Evolutionary conservation across 257 asterid genomes (phyloP).

Genomic region (Fraxinus pennsylvanica): DNA sequence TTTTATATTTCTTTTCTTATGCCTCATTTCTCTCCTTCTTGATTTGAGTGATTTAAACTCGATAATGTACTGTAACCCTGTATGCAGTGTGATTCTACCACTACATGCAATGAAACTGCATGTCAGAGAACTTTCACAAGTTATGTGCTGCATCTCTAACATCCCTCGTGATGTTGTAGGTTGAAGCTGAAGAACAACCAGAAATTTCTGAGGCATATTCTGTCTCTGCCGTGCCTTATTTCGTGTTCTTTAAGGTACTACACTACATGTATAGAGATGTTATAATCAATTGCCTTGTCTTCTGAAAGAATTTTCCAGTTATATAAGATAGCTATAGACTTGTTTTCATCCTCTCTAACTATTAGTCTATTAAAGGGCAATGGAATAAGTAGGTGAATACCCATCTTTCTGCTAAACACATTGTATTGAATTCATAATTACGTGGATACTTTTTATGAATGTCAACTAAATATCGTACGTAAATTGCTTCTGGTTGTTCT

Average conservation of each 20-base stretch:
- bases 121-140: not conserved
- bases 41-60: not conserved
- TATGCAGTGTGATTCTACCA: not conserved
- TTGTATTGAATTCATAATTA: not conserved
- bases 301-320: not conserved
- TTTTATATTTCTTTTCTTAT: not conserved
- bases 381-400: not conserved
- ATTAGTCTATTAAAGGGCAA: not conserved
- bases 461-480: not conserved
- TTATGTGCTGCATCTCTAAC: slow-evolving; percentile 14
- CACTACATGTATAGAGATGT: not conserved
- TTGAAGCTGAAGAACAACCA: slow-evolving; percentile 97
- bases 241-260: slow-evolving; percentile 83
- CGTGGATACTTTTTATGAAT: not conserved
- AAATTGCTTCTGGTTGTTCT: not conserved
- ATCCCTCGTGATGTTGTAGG: slow-evolving; percentile 48
- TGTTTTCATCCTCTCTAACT: not conserved
- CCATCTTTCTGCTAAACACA: not conserved
- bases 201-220: slow-evolving; percentile 82
- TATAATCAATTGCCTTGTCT: slow-evolving; percentile 4
- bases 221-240: slow-evolving; percentile 89
- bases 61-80: slow-evolving; percentile 13
- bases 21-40: not conserved
- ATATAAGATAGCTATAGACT: not conserved
- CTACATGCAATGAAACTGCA: not conserved